Conservation (phyloP, 176 grass and related monocot genomes). For the Avena eriantha region DNA sequence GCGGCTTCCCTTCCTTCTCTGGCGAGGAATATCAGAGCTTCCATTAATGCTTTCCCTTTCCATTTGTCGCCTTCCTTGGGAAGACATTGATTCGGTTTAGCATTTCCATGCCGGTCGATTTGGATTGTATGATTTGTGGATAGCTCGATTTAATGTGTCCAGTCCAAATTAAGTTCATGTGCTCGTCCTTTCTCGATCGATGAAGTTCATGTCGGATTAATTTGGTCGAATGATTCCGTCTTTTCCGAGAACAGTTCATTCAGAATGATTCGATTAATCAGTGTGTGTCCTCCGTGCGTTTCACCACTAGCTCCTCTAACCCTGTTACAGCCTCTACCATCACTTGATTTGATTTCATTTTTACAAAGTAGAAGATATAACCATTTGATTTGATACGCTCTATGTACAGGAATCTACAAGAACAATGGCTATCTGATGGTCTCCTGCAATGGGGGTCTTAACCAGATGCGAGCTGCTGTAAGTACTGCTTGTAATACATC, state of each 20-base stretch:
- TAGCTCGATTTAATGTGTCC: not conserved
- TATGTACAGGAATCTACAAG: slow-evolving; percentile 77
- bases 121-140: not conserved
- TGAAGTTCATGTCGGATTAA: not conserved
- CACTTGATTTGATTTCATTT: not conserved
- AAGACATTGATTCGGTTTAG: not conserved
- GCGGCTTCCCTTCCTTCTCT: slow-evolving; percentile 35
- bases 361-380: not conserved
- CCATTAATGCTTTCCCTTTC: not conserved
- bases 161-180: not conserved
- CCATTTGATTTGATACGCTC: not conserved
- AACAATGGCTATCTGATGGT: slow-evolving; percentile 98
- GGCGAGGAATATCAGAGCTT: slow-evolving; percentile 48
- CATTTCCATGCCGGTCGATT: not conserved
- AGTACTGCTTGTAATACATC: slow-evolving; percentile 27
- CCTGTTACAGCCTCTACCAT: not conserved
- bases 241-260: not conserved
- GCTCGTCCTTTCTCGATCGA: not conserved
- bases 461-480: slow-evolving; percentile 97
- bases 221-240: slow-evolving; percentile 14
- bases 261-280: slow-evolving; percentile 23
- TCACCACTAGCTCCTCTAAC: not conserved
- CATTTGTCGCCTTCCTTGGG: not conserved
- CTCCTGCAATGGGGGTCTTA: slow-evolving; percentile 95
- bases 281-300: slow-evolving; percentile 23